Conservation (phyloP, 345 rosid genomes). For the Reutealis trisperma region DNA sequence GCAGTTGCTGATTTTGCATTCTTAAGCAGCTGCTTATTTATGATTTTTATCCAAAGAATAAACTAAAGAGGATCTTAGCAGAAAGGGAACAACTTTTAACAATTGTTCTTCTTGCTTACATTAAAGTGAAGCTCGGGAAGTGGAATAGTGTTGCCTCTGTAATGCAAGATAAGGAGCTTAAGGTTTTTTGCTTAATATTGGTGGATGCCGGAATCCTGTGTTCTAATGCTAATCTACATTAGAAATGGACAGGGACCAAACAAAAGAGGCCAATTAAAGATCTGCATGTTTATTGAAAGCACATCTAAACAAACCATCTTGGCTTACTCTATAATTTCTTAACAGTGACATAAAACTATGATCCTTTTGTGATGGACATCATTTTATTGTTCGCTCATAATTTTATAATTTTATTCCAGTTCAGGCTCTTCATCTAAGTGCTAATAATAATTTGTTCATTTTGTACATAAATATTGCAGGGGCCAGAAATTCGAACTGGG, state of each 20-base stretch:
- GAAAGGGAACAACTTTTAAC: no score
- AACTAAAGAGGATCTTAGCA: no score
- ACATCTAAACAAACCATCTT: not conserved
- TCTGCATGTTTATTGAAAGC: not conserved
- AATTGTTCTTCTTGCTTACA: no score
- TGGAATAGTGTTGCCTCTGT: no score
- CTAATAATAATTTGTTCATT: not conserved
- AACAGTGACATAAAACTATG: not conserved
- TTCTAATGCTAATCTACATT: no score
- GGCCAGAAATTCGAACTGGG: constrained; percentile 34
- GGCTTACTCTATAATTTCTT: not conserved
- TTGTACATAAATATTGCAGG: constrained; percentile 11
- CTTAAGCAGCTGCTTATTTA: not conserved
- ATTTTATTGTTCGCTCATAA: not conserved
- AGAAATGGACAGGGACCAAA: no score
- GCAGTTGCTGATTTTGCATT: not conserved
- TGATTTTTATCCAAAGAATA: no score
- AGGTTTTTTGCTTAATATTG: no score
- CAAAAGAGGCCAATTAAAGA: not conserved
- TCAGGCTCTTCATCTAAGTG: not conserved
- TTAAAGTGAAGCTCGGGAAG: no score
- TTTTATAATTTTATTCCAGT: not conserved
- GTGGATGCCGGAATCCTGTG: no score
- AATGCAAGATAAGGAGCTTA: no score
- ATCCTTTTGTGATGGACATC: not conserved